Percentiles rank a stretch among this genome's conserved stretches.
phyloP scores from a whole-genome alignment of 225 moss, liverwort and hornwort species.

The Pseudisothecium myosuroides region DNA sequence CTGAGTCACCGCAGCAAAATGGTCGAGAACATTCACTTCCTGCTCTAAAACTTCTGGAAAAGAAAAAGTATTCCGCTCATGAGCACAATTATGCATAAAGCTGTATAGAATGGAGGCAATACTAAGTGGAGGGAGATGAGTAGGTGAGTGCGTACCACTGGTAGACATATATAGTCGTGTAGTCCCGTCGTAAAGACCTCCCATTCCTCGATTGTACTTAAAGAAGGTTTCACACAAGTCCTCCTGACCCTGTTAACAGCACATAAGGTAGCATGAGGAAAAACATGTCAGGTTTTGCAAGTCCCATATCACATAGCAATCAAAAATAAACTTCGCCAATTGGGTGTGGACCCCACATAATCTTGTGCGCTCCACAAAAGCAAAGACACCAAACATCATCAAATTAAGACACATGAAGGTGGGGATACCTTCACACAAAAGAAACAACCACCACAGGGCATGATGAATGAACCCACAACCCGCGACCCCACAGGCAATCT shows the following conservation, averaged over 20 bases:
- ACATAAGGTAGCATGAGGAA: background rate
- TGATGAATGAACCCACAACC: slow-evolving; percentile 89
- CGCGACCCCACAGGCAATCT: slow-evolving; percentile 88
- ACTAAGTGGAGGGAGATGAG: background rate
- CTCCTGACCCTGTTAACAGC: slow-evolving; percentile 68
- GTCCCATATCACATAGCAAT: background rate
- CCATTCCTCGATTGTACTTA: slow-evolving; percentile 87
- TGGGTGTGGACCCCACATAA: background rate
- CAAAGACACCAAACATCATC: background rate
- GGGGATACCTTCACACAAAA: slow-evolving; percentile 74
- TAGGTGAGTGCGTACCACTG: slow-evolving; percentile 34
- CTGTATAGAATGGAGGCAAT: background rate
- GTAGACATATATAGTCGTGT: slow-evolving; percentile 69
- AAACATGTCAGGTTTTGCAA: background rate
- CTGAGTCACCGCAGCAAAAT: background rate
- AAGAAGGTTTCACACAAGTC: slow-evolving; percentile 92
- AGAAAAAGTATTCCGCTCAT: background rate
- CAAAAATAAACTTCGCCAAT: background rate
- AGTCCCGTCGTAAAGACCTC: slow-evolving; percentile 79
- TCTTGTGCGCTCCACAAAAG: background rate
- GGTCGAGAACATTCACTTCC: background rate
- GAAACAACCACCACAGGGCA: slow-evolving; percentile 97
- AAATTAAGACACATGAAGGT: background rate
- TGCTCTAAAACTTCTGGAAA: background rate
- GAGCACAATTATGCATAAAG: background rate